Base-by-base conservation (phyloP, 306 rosid genomes). In the Trichosanthes truncata region DNA sequence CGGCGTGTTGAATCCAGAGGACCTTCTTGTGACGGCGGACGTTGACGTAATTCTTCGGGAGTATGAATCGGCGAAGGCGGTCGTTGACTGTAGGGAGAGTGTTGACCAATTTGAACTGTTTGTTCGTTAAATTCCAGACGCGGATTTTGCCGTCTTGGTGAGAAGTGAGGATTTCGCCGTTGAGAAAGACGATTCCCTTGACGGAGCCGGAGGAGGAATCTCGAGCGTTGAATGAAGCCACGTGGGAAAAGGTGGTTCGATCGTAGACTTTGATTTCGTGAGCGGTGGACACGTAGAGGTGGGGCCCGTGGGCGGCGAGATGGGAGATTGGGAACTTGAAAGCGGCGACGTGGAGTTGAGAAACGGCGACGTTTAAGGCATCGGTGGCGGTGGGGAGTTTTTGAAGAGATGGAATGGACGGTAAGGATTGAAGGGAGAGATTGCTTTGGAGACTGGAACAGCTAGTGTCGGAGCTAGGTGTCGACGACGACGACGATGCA, bases 101-200 rank as follows among this genome's bases (percentile, higher is more conserved):
- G 8, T 90, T 83, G 33, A 91, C 2, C 14, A 85, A 41, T 40
- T 81, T 79, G 14, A 87, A 56, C 21, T 81, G 81, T 76, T 86
- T 38, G 33, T 31, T 41, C 5, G 18, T 62, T 14, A 35, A 31
- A 31, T 74, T 62, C 98, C 98, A 92, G 17, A 89, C 93, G 6
- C 96, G 90, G 82, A 95, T 92, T 74, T 90, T 92, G 67, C 87
- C 83, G 83, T 95, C 93, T 77, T 95, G 98, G 87, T 95, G 98
- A 3, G 93, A 83, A 31, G 97, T 91, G 84, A 95, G 83, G 45
- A 88, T 33, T 31, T 65, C 84, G 69, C 82, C 81, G 4, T 83
- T 38, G 25, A 56, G 68, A 78, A 95, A 92, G 8, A 87, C 23
- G 23, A 93, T 78, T 78, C 93, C 79, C 78, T 95, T 95, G 43